Base-by-base conservation (phyloP, 371 early-diverging fungal genomes). In the Coemansia sp. region DNA sequence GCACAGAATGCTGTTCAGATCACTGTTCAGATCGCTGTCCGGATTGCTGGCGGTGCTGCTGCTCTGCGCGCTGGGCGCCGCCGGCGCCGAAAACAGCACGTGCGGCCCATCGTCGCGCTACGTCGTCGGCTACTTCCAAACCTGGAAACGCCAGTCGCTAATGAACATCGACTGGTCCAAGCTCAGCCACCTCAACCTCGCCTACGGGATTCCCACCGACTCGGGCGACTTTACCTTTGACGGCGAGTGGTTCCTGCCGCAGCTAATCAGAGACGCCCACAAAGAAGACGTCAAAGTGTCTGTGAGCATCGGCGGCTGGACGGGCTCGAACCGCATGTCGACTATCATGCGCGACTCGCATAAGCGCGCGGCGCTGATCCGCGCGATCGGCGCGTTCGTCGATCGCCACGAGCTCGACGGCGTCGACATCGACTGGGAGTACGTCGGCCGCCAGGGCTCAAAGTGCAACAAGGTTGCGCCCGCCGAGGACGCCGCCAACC, bases 131-230 rank as follows among this genome's bases (percentile, higher is more conserved):
- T 75, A 75, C 56, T 75, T 66, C 49, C 72, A 39, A 48, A 62
- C 72, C n/a, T 75, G 72, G 72, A 75, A 75, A 33, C 72, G 60
- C 16, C 62, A 66, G 49, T 60, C 75, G 37, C 62, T 75, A 42
- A 71, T 70, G 64, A 86, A 88, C 66, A 65, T 90, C 5, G 84
- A 83, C 53, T 84, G 80, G 43, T 55, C 79, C 49, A 83, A 86
- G 62, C 66, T 90, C 29, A 89, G 87, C 4, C 89, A 90, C 65
- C 63, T 95, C 60, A 83, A 92, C 48, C 92, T 94, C 59, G 93
- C 92, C 10, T 92, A 92, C 80, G 90, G 86, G 4, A 88, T 92
- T 61, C 80, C 92, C 14, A 78, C 82, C 3, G 83, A 86, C 29
- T 31, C 49, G 1, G 67, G 69, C 44, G 65, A 64, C n/a, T 55